These are phyloP conservation scores for Zelopaecilomyces penicillatus DNA, from an alignment of 2,329 filamentous ascomycete species.

Conservation along the genomic window DNA sequence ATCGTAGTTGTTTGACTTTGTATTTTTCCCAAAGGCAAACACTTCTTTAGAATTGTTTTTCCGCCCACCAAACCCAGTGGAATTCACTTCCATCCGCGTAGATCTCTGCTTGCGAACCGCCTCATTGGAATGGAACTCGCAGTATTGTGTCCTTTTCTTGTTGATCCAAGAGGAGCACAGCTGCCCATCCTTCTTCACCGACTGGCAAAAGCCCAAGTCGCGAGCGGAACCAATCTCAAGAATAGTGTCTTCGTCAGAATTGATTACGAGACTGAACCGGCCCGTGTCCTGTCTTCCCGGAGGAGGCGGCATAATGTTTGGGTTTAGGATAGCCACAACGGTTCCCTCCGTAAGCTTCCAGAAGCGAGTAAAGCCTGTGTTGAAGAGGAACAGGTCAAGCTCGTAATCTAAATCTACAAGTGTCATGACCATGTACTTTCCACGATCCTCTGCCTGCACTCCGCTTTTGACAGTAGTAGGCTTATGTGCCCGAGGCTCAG, in stretches of 20 bases:
- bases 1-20: conserved; percentile 41
- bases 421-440: conserved; percentile 89
- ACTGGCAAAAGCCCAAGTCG: conserved; percentile 84
- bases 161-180: conserved; percentile 81
- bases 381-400: conserved; percentile 86
- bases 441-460: conserved; percentile 46
- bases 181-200: conserved; percentile 74
- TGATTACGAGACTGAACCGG: conserved; percentile 76
- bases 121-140: conserved; percentile 84
- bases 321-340: conserved; percentile 85
- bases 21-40: conserved; percentile 10
- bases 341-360: conserved; percentile 94
- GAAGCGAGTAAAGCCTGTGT: conserved; percentile 80
- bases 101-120: conserved; percentile 61
- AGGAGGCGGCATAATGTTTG: conserved; percentile 80
- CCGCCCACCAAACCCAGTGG: conserved; percentile 42
- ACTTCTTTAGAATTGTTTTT: conserved; percentile 7
- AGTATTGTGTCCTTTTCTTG: conserved; percentile 77
- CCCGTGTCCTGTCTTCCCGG: conserved; percentile 68
- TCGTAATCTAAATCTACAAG: conserved; percentile 87
- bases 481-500: conserved; percentile 60
- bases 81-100: conserved; percentile 71
- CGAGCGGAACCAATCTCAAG: conserved; percentile 79
- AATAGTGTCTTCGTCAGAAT: conserved; percentile 78
- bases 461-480: conserved; percentile 33